Evolutionary conservation across 768 basidiomycete genomes (phyloP).

Genomic region (Xerocomus spinulosus): DNA sequence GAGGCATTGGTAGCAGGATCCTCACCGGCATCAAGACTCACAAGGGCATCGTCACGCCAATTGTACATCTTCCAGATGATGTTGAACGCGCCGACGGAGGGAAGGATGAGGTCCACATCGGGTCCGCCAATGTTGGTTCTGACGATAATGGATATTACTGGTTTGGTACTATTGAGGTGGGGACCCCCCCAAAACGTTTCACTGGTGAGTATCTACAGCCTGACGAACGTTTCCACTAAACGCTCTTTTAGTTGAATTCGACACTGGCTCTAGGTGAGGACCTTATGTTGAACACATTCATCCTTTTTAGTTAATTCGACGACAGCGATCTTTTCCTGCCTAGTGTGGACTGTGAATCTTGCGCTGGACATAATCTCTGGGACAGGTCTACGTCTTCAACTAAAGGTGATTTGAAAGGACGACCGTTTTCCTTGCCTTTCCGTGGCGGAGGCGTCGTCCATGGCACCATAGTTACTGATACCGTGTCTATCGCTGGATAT

Average conservation of each 20-base stretch:
- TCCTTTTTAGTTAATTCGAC: neutral
- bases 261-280: constrained; percentile 20
- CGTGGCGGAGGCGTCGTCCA: constrained; percentile 32
- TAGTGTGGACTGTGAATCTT: constrained; percentile 14
- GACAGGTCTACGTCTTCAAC: constrained; percentile 23
- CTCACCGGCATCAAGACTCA: too few relatives aligned
- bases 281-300: neutral
- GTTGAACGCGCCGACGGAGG: too few relatives aligned
- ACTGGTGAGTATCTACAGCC: neutral
- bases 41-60: too few relatives aligned
- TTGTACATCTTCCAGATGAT: too few relatives aligned
- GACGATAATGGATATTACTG: neutral
- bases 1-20: too few relatives aligned
- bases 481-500: constrained; percentile 1
- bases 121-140: too few relatives aligned
- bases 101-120: too few relatives aligned
- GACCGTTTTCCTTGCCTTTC: constrained; percentile 30
- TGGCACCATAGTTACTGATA: constrained; percentile 37
- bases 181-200: constrained; percentile 1
- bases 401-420: constrained; percentile 16
- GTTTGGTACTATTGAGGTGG: constrained; percentile 11
- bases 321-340: too few relatives aligned
- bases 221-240: neutral
- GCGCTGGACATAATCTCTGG: constrained; percentile 27
- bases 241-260: constrained; percentile 17